Base-by-base conservation (phyloP, 2,329 filamentous ascomycete genomes). In the Arthrinium phaeospermum region DNA sequence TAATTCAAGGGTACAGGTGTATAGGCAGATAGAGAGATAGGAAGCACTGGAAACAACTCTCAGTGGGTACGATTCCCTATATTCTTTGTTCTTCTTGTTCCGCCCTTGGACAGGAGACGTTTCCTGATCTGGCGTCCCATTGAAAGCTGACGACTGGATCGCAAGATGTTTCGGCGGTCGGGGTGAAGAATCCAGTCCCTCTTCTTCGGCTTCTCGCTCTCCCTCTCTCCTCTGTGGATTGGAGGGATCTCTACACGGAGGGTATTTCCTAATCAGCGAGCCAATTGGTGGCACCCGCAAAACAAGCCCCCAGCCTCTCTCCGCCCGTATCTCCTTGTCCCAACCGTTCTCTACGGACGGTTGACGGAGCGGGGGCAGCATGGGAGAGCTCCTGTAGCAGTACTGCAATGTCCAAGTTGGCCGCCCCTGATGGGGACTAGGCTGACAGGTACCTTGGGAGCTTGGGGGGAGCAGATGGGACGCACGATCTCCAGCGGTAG, bases 121-220 rank as follows among this genome's bases (percentile, higher is more conserved):
- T 57, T 57, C 51, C 16, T 57, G 14, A 57, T 57, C 34, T 41
- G 57, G 34, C 34, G 57, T 64, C 22, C 57, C 57, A 64, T 64
- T 64, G 19, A 24, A 64, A 41, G 57, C 34, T 19, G 34, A 41
- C 34, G 19, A 41, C 57, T 64, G 57, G 57, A 64, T 64, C 57
- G 57, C 57, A 41, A 64, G 57, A 64, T 64, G 57, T 64, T 64
- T 64, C 57, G 57, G 57, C 34, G 53, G 53, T n/a, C 53, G 53
- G 14, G 30, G 53, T 61, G 30, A 61, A 22, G 7, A 37, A n/a
- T 19, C 8, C 53, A 7, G 53, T 61, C 53, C 30, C 53, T 37
- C 53, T 61, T 61, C 30, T 61, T 61, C 51, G 24, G 10, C 7
- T 37, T 61, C 53, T n/a, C 27, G 6, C 30, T 7, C 30, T 37